Evolutionary conservation across 2,329 filamentous ascomycete genomes (phyloP).

Genomic region (Trichoderma cornu-damae): DNA sequence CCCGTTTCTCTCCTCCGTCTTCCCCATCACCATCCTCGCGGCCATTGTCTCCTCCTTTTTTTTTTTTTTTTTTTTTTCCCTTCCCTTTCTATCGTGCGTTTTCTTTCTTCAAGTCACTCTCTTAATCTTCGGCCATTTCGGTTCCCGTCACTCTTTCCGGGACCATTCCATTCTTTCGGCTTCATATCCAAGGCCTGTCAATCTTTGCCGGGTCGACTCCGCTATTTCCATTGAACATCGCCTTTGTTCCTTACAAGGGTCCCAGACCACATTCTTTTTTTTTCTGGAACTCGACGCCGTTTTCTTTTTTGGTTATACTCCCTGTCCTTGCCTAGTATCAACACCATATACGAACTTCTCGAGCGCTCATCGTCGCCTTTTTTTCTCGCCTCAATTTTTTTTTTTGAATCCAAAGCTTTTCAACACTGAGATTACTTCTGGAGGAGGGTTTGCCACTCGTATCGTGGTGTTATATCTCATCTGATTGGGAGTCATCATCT

Average conservation of each 20-base stretch:
- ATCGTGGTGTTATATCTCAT: not conserved
- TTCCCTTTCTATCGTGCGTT: constrained; percentile 32
- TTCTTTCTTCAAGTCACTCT: constrained; percentile 49
- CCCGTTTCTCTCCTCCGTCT: constrained; percentile 34
- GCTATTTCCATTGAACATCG: constrained; percentile 18
- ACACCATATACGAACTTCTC: constrained; percentile 8
- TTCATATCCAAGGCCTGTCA: constrained; percentile 26
- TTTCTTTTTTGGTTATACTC: constrained; percentile 18
- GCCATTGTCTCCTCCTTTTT: constrained; percentile 33
- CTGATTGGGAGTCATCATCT: not conserved
- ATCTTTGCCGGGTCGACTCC: constrained; percentile 16
- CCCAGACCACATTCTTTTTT: constrained; percentile 26
- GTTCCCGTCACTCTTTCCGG: constrained; percentile 50
- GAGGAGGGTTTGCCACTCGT: not conserved
- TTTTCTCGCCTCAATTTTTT: constrained; percentile 1
- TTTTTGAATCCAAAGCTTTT: not conserved
- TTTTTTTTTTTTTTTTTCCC: no score
- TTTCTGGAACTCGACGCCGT: constrained; percentile 19
- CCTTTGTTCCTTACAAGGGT: constrained; percentile 23
- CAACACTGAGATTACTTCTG: not conserved
- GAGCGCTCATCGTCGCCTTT: not conserved
- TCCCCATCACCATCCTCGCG: constrained; percentile 32
- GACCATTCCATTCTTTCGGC: constrained; percentile 42
- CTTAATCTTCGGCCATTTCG: constrained; percentile 42
- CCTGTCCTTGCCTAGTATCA: constrained; percentile 16